phyloP scores from a whole-genome alignment of 2,329 filamentous ascomycete genomes.

The Plectosphaerella plurivora region DNA sequence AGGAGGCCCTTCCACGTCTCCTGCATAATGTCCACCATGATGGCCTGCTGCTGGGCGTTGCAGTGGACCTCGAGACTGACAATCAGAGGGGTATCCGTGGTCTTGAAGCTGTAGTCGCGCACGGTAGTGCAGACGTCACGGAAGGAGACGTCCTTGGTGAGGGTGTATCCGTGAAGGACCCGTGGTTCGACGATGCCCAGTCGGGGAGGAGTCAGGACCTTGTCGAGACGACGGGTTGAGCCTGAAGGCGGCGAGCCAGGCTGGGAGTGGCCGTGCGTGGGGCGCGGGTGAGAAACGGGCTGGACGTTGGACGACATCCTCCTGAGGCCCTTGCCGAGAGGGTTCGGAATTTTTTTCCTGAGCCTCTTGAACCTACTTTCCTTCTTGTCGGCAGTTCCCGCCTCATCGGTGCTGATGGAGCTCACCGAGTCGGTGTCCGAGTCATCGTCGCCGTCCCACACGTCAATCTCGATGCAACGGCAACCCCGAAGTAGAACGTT shows the following conservation, averaged over 20 bases:
- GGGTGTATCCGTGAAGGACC: conserved; percentile 83
- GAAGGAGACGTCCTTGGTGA: conserved; percentile 86
- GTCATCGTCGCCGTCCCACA: conserved; percentile 84
- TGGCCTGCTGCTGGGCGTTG: conserved; percentile 70
- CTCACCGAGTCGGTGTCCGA: conserved; percentile 59
- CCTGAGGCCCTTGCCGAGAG: conserved; percentile 39
- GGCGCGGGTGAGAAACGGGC: not conserved
- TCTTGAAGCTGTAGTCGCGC: conserved; percentile 70
- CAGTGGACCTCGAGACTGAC: conserved; percentile 94
- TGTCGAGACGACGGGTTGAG: not conserved
- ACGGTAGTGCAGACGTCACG: conserved; percentile 81
- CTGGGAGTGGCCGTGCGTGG: not conserved
- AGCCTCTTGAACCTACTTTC: conserved; percentile 60
- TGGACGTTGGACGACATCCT: conserved; percentile 29
- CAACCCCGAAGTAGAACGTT: conserved; percentile 79
- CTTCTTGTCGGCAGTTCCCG: conserved; percentile 42
- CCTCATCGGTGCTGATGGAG: conserved; percentile 45
- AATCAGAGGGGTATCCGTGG: conserved; percentile 78
- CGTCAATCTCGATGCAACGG: conserved; percentile 90
- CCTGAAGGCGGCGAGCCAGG: no score
- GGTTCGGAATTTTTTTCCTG: conserved; percentile 48
- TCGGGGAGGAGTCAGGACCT: conserved; percentile 8
- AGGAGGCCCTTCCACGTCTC: conserved; percentile 75
- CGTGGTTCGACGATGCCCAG: conserved; percentile 57
- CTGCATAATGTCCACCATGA: conserved; percentile 90